A percentile compares a stretch with the other conserved stretches of the same genome.
Conservation (phyloP, 768 basidiomycete species). For the Leccinum fibrillosum region DNA sequence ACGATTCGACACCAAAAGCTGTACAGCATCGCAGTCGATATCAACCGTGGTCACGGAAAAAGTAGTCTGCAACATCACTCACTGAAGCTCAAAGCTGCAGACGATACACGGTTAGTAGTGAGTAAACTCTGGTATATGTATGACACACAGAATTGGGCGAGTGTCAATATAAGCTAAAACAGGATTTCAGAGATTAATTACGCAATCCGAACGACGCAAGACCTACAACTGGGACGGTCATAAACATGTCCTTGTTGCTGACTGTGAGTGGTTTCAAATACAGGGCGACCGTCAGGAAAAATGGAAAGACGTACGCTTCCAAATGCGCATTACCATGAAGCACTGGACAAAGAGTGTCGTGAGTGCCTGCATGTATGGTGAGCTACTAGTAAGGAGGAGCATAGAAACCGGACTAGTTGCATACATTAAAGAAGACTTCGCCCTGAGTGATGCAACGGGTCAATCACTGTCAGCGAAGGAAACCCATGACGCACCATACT, state of each 20-base stretch:
- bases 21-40: background rate
- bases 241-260: conserved; percentile 43
- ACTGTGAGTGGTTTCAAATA: conserved; percentile 32
- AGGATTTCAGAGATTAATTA: background rate
- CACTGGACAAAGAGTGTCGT: conserved; percentile 53
- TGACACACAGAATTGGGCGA: conserved; percentile 37
- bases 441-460: conserved; percentile 30
- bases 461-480: background rate
- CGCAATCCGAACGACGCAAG: background rate
- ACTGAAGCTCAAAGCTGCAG: conserved; percentile 33
- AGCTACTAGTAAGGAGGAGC: background rate
- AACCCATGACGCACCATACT: conserved; percentile 13
- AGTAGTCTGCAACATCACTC: conserved; percentile 8
- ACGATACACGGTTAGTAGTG: conserved; percentile 3
- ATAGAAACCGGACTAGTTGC: background rate
- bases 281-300: background rate
- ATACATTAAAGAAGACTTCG: conserved; percentile 48
- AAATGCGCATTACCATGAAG: conserved; percentile 50
- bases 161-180: conserved; percentile 28
- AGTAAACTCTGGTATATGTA: background rate
- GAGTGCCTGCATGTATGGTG: conserved; percentile 25
- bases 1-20: conserved; percentile 40
- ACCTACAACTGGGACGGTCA: conserved; percentile 32
- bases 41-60: conserved; percentile 2
- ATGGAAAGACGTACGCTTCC: conserved; percentile 37